Conservation (phyloP, 768 basidiomycete species). For the Hericium coralloides region DNA sequence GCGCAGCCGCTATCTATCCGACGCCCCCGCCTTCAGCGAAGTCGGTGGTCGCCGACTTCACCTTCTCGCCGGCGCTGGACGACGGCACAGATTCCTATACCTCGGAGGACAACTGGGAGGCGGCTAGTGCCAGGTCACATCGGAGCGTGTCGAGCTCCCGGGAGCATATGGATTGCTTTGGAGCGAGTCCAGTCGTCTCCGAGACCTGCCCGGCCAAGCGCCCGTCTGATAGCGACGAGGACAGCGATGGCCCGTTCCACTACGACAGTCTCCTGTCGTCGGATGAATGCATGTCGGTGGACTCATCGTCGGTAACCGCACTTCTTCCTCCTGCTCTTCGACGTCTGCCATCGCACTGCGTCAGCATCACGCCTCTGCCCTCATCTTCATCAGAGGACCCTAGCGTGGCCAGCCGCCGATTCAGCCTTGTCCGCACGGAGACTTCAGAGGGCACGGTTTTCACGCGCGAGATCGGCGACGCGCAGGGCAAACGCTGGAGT, state of each 20-base stretch:
- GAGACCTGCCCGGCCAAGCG: not conserved
- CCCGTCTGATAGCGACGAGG: not conserved
- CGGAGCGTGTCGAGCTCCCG: conserved; percentile 1
- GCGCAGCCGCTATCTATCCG: not conserved
- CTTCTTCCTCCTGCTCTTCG: not conserved
- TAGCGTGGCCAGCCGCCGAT: not conserved
- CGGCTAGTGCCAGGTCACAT: not conserved
- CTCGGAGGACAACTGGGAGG: not conserved
- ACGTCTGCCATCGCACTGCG: conserved; percentile 2
- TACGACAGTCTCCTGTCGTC: conserved; percentile 6
- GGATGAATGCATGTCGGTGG: too few species aligned
- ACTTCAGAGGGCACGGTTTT: conserved; percentile 9
- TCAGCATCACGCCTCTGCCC: conserved; percentile 7
- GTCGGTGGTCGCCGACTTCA: too few species aligned
- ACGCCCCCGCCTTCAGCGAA: not conserved
- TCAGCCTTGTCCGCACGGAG: conserved; percentile 10
- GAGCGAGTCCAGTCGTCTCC: too few species aligned
- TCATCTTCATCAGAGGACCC: conserved; percentile 2
- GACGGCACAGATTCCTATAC: not conserved
- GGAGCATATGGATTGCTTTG: not conserved
- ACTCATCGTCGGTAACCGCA: not conserved
- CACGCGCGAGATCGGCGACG: conserved; percentile 11
- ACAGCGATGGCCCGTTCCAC: conserved; percentile 11
- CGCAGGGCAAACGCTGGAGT: conserved; percentile 13
- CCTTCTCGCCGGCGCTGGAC: not conserved